Conservation (phyloP, 306 rosid genomes). For the Corylus avellana region DNA sequence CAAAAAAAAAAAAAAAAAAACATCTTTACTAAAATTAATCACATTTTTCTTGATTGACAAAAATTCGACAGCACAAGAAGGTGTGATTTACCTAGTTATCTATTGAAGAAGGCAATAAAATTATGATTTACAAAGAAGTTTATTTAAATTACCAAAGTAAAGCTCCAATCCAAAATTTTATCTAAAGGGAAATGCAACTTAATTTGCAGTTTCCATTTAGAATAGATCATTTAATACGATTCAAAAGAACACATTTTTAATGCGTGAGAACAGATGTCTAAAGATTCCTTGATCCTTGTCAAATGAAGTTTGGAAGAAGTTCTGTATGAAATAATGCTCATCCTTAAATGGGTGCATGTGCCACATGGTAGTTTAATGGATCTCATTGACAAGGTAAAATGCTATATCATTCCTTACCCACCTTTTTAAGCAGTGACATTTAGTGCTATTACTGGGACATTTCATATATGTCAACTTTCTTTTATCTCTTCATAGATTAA, state of each 20-base stretch:
- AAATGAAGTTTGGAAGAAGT: no score
- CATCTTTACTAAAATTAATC: conserved; percentile 6
- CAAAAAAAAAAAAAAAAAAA: neutral
- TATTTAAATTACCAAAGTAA: neutral
- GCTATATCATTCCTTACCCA: no score
- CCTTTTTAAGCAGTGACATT: neutral
- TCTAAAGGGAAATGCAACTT: neutral
- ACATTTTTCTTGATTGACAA: neutral
- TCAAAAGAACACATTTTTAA: neutral
- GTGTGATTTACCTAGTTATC: neutral
- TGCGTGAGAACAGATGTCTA: neutral
- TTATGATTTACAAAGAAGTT: neutral
- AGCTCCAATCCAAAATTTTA: neutral
- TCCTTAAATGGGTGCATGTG: no score
- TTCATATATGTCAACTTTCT: neutral
- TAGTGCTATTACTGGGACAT: neutral
- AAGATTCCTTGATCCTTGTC: neutral
- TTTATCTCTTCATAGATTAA: no score
- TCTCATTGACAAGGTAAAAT: no score
- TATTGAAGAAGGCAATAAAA: neutral
- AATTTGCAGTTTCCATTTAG: neutral
- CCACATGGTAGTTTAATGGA: no score
- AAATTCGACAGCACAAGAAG: neutral
- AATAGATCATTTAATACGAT: no score
- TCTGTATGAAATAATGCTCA: no score